These are phyloP conservation scores for Cercophora scortea DNA, from an alignment of 495 filamentous ascomycete genomes.

Conservation along the genomic window DNA sequence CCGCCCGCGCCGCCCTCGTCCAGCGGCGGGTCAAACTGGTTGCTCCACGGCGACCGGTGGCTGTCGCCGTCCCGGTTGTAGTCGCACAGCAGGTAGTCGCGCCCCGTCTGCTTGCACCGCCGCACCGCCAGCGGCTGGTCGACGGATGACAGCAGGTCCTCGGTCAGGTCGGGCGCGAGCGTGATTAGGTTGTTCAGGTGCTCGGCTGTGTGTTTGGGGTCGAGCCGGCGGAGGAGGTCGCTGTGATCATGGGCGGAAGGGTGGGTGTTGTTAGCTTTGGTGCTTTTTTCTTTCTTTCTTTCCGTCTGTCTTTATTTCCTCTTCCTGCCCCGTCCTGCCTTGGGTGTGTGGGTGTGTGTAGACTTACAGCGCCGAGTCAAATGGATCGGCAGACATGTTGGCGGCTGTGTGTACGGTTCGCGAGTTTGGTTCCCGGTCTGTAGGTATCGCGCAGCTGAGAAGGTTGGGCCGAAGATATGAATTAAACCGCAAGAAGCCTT, in stretches of 20 bases:
- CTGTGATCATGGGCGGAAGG: slow-evolving; percentile 38
- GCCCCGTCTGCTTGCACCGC: slow-evolving; percentile 77
- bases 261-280: slow-evolving; percentile 1
- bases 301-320: neutral
- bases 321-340: neutral
- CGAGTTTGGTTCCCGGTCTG: neutral
- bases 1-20: slow-evolving; percentile 37
- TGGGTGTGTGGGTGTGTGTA: slow-evolving; percentile 1
- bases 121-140: slow-evolving; percentile 87
- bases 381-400: slow-evolving; percentile 49
- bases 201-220: slow-evolving; percentile 77
- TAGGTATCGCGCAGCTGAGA: neutral
- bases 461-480: neutral
- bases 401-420: neutral
- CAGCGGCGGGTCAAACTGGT: slow-evolving; percentile 89
- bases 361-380: slow-evolving; percentile 75
- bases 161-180: slow-evolving; percentile 83
- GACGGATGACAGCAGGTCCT: slow-evolving; percentile 95
- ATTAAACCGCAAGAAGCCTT: too few species aligned
- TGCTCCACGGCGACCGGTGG: slow-evolving; percentile 95
- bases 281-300: neutral
- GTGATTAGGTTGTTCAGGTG: slow-evolving; percentile 81
- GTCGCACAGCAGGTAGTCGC: slow-evolving; percentile 97
- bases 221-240: slow-evolving; percentile 95
- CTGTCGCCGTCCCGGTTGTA: slow-evolving; percentile 99